Base-by-base conservation (phyloP, 2,329 filamentous ascomycete genomes). In the Colletotrichum navitas region DNA sequence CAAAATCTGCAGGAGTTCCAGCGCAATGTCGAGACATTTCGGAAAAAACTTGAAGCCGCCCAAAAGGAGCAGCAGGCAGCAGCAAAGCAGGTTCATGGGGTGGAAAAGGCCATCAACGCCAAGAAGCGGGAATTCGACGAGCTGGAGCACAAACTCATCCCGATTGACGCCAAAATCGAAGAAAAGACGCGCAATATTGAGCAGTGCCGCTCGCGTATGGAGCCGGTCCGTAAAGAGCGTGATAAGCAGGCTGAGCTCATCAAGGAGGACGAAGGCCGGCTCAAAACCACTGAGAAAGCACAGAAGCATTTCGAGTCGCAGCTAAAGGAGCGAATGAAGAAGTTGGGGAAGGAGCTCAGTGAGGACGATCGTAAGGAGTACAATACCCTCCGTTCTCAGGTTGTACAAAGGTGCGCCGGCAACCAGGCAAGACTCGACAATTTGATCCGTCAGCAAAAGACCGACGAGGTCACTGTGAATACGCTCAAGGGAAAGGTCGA, bases 1-100 rank as follows among this genome's bases (percentile, higher is more conserved):
- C 94, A 97, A 78, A 95, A 98, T 76, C 86, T 99, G 26, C 97
- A 97, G 80, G 95, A 98, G 80, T 93, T 94, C 79, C 91, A 93
- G 63, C 93, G 96, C 59, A 94, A 94, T 45, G 92, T 98, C 26
- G 93, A 97, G 77, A 91, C 93, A 66, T 97, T 93, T 75, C 93
- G 97, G 77, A 89, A 88, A 74, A 90, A 89, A 70, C 89, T 98
- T 5, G 94, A 97, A 64, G 89, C 91, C 36, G 94, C 95, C 21
- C 92, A 93, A 75, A 92, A 91, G 76, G 93, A 95, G n/a, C 94
- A 98, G 77, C 88, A 91, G 4, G 89, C 92, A 69, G 91, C 93
- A 39, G 90, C 89, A 47, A 91, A 92, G 74, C 92, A 95, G 70
- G 93, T 97, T 6, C 86, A 87, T 75, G 95, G 93, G 76, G 89